Conservation (phyloP, 768 basidiomycete species). For the Pleurotus tuber-regium region DNA sequence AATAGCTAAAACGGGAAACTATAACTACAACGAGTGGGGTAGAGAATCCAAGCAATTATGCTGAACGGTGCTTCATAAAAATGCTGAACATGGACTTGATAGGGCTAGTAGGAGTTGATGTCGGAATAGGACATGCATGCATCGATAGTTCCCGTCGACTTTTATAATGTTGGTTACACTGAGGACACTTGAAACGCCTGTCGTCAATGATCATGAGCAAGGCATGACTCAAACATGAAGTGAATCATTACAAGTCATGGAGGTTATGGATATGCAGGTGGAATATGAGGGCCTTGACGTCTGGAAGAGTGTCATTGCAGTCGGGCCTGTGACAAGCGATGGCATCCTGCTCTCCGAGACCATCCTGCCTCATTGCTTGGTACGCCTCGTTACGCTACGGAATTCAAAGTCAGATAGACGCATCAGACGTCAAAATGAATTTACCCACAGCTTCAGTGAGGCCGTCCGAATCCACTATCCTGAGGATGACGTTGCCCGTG, state of each 20-base stretch:
- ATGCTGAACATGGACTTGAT: background rate
- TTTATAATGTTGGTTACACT: background rate
- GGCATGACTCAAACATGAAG: background rate
- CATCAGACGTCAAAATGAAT: too few relatives aligned
- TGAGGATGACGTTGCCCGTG: background rate
- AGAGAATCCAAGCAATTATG: too few relatives aligned
- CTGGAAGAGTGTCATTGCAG: slow-evolving; percentile 41
- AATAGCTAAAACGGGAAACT: too few relatives aligned
- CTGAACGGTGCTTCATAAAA: background rate
- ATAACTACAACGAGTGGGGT: too few relatives aligned
- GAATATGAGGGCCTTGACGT: slow-evolving; percentile 43
- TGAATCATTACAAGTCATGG: slow-evolving; percentile 33
- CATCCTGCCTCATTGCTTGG: slow-evolving; percentile 22
- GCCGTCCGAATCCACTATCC: slow-evolving; percentile 7
- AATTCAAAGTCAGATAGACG: slow-evolving; percentile 1
- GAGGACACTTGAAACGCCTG: slow-evolving; percentile 3
- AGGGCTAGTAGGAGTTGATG: background rate
- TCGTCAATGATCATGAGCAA: background rate
- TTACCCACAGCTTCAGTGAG: slow-evolving; percentile 9
- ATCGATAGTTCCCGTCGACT: background rate
- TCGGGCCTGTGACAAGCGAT: slow-evolving; percentile 44
- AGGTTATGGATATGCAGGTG: slow-evolving; percentile 60
- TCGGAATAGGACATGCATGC: background rate
- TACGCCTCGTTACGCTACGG: slow-evolving; percentile 36
- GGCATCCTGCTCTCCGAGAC: slow-evolving; percentile 24